phyloP scores from a whole-genome alignment of 2,329 filamentous ascomycete species.

The Pyrenophora graminea region DNA sequence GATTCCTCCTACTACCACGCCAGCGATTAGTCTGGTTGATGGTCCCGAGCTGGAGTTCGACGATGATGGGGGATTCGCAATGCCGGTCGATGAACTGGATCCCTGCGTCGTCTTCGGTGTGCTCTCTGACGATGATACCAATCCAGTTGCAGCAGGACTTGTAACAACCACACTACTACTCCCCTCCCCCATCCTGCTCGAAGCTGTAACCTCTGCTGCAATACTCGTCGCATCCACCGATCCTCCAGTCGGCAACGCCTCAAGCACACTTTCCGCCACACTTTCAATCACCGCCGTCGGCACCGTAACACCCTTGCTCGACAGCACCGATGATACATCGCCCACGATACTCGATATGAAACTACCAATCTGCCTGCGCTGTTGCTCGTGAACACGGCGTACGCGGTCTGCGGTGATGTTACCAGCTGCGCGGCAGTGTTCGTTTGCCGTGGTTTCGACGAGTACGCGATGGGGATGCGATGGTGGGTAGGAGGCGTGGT shows the following conservation, averaged over 20 bases:
- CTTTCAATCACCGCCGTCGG: conserved; percentile 6
- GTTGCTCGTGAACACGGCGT: conserved; percentile 6
- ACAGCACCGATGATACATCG: conserved; percentile 13
- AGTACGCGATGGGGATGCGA: conserved; percentile 2
- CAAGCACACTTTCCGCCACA: conserved; percentile 3
- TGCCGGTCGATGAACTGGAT: neutral
- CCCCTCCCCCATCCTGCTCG: neutral
- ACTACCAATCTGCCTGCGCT: conserved; percentile 14
- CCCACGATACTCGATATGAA: conserved; percentile 16
- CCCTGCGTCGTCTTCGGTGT: neutral
- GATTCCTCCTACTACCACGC: conserved; percentile 15
- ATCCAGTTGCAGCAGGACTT: neutral
- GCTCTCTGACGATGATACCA: neutral
- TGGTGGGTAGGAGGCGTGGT: conserved; percentile 8
- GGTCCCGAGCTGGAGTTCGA: conserved; percentile 2
- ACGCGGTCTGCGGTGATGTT: conserved; percentile 3
- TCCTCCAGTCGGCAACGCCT: neutral
- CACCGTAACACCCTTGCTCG: conserved; percentile 5
- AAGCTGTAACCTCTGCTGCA: conserved; percentile 1
- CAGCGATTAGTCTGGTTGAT: conserved; percentile 16
- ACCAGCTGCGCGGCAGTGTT: conserved; percentile 14
- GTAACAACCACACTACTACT: conserved; percentile 1
- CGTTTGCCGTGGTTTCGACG: neutral
- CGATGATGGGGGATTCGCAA: neutral
- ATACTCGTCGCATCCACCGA: conserved; percentile 1